phyloP scores from a whole-genome alignment of 2,329 filamentous ascomycete species.

The Cladophialophora yegresii region DNA sequence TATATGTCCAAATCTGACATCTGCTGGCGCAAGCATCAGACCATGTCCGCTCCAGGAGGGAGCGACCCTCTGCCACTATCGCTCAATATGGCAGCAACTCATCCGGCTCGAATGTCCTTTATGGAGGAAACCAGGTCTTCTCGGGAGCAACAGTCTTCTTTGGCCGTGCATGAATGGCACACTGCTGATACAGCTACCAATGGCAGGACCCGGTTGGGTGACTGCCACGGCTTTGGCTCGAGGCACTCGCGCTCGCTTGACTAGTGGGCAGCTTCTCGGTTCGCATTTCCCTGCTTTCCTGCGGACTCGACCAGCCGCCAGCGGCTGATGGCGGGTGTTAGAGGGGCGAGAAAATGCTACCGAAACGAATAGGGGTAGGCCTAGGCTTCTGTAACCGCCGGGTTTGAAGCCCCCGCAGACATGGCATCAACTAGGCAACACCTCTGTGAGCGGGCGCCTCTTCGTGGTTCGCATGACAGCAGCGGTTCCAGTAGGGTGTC shows the following conservation, averaged over 20 bases:
- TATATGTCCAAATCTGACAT: neutral
- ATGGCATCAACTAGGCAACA: neutral
- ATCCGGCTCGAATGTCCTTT: slow-evolving; percentile 2
- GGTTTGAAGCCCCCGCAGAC: neutral
- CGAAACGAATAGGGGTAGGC: neutral
- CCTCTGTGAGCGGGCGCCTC: neutral
- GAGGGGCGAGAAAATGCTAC: neutral
- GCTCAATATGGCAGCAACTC: neutral
- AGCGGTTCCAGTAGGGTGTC: neutral
- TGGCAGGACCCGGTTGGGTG: neutral
- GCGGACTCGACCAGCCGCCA: too few relatives aligned
- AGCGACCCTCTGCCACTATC: neutral
- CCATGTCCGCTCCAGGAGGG: neutral
- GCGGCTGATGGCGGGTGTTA: neutral
- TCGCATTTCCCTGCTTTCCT: neutral
- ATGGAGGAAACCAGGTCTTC: slow-evolving; percentile 2
- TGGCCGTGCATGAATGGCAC: neutral
- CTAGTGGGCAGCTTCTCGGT: neutral
- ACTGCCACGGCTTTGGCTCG: neutral
- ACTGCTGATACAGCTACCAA: neutral
- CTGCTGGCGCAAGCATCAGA: neutral
- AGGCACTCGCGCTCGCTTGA: neutral
- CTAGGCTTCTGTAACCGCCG: neutral
- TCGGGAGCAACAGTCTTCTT: neutral
- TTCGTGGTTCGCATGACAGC: neutral